Conservation (phyloP, 2,329 filamentous ascomycete genomes). For the Fusarium sp. region DNA sequence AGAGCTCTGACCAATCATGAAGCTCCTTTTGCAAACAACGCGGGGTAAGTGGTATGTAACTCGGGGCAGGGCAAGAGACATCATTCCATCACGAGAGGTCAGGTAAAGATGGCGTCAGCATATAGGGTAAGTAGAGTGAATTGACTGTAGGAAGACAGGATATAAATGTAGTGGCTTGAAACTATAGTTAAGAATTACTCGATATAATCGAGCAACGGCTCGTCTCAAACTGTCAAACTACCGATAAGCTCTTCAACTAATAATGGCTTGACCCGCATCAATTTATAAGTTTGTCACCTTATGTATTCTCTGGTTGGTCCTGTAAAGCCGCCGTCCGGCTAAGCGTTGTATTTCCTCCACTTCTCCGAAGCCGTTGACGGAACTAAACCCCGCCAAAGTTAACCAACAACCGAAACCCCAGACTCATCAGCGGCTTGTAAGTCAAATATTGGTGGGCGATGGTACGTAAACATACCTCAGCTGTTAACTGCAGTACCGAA, state of each 20-base stretch:
- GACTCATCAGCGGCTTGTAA: neutral
- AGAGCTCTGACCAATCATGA: constrained; percentile 44
- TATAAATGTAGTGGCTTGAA: neutral
- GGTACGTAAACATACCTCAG: constrained; percentile 13
- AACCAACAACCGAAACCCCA: constrained; percentile 16
- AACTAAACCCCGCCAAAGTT: constrained; percentile 3
- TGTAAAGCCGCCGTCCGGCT: constrained; percentile 19
- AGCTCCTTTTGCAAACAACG: constrained; percentile 41
- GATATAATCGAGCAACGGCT: constrained; percentile 36
- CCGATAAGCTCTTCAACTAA: constrained; percentile 28
- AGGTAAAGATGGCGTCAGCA: constrained; percentile 32
- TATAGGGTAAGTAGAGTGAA: constrained; percentile 9
- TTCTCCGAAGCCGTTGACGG: constrained; percentile 28
- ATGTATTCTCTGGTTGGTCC: neutral
- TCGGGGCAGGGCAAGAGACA: neutral
- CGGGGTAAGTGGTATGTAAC: constrained; percentile 28
- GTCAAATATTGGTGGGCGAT: neutral
- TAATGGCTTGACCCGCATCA: constrained; percentile 3
- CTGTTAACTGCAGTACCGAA: constrained; percentile 17
- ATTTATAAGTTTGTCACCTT: constrained; percentile 10
- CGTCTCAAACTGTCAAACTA: neutral
- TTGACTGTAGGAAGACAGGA: neutral
- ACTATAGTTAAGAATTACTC: constrained; percentile 26
- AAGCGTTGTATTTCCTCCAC: constrained; percentile 24
- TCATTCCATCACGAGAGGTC: constrained; percentile 27